A percentile compares a stretch with the other conserved stretches of the same genome.
These are phyloP conservation scores for Russula abietina DNA, from an alignment of 768 basidiomycete genomes.

Conservation along the genomic window DNA sequence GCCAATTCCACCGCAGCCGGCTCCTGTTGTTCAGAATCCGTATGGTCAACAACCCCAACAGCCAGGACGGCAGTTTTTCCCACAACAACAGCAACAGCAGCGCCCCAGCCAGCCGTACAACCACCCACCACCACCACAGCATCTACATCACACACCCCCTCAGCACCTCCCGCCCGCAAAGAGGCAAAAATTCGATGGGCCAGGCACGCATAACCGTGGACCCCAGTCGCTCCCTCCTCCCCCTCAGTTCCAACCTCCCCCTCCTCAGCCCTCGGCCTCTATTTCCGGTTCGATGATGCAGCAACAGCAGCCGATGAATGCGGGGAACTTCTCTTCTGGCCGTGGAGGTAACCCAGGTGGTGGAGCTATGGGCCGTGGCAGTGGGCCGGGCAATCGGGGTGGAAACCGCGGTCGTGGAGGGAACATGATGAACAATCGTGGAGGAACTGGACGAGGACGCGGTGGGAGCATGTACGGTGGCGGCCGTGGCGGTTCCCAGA, in stretches of 20 bases:
- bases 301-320: constrained; percentile 29
- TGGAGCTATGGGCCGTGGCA: constrained; percentile 37
- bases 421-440: constrained; percentile 41
- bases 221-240: constrained; percentile 51
- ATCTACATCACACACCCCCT: constrained; percentile 56
- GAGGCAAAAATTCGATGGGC: constrained; percentile 71
- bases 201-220: constrained; percentile 41
- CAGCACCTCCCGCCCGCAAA: constrained; percentile 90
- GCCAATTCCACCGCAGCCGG: constrained; percentile 46
- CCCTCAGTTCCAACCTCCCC: constrained; percentile 60
- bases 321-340: constrained; percentile 30
- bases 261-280: constrained; percentile 40
- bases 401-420: constrained; percentile 45
- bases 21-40: constrained; percentile 38
- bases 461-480: constrained; percentile 37
- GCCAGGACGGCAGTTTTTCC: constrained; percentile 42
- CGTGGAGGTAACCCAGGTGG: constrained; percentile 39
- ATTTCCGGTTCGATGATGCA: constrained; percentile 34
- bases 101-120: constrained; percentile 41
- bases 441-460: constrained; percentile 33
- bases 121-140: constrained; percentile 33
- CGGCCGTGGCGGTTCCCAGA: constrained; percentile 42
- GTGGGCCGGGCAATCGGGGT: constrained; percentile 40
- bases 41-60: constrained; percentile 33
- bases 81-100: constrained; percentile 37